Evolutionary conservation across 2,329 filamentous ascomycete species (phyloP).

Genomic region (Sporothrix mexicana): DNA sequence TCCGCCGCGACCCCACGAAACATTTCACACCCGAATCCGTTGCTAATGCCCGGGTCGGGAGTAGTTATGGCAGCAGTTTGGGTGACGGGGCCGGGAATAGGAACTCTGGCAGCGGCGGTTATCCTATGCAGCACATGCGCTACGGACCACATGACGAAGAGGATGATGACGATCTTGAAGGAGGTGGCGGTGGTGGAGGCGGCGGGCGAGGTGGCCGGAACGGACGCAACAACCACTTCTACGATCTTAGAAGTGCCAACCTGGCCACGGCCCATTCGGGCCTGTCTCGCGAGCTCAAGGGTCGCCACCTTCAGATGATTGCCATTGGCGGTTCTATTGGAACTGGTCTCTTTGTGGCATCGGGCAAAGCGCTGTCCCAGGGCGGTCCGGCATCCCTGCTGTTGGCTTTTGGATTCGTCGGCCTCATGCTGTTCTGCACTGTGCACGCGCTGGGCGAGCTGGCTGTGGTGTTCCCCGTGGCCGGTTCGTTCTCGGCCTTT

Average conservation of each 20-base stretch:
- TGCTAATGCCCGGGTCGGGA: slow-evolving; percentile 39
- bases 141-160: slow-evolving; percentile 7
- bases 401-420: slow-evolving; percentile 79
- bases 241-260: slow-evolving; percentile 63
- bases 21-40: slow-evolving; percentile 54
- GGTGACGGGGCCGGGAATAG: slow-evolving; percentile 16
- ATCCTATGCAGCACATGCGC: slow-evolving; percentile 32
- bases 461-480: slow-evolving; percentile 86
- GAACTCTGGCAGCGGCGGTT: slow-evolving; percentile 1
- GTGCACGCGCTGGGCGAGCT: slow-evolving; percentile 91
- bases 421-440: slow-evolving; percentile 88
- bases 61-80: slow-evolving; percentile 20
- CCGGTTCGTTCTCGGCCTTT: slow-evolving; percentile 90
- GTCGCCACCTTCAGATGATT: slow-evolving; percentile 94
- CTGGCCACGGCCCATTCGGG: slow-evolving; percentile 77
- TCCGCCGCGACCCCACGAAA: slow-evolving; percentile 64
- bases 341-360: slow-evolving; percentile 88
- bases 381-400: slow-evolving; percentile 81
- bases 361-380: slow-evolving; percentile 69
- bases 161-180: slow-evolving; percentile 5
- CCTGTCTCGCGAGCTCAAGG: slow-evolving; percentile 78
- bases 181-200: not conserved
- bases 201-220: not conserved
- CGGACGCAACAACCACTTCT: slow-evolving; percentile 52
- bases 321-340: slow-evolving; percentile 92